Evolutionary conservation across 2,329 filamentous ascomycete species (phyloP), one percentile per base, ranked within the genome.

Genomic region (Talaromyces sp.): DNA sequence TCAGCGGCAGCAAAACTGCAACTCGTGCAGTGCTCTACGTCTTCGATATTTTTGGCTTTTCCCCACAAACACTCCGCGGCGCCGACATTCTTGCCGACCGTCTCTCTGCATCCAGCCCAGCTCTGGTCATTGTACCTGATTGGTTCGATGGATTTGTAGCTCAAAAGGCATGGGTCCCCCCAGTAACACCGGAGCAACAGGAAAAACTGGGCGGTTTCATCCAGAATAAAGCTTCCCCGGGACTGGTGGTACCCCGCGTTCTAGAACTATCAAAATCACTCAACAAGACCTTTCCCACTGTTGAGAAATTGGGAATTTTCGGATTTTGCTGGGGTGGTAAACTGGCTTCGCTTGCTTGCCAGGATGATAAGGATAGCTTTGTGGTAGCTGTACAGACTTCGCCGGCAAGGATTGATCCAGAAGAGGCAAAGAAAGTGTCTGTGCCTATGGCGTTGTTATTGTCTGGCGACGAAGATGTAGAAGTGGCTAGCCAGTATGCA

Each of bases 301-400:
- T 90, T 65, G 79, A 82, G 69, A 83, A 81, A 54, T 86, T 85
- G 80, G 87, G 78, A n/a, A 77, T 86, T 57, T 68, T 88, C 55
- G 88, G 88, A 75, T 85, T 83, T 73, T 91, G 89, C 79, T 91
- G 87, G 87, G 88, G 88, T 64, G 88, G 87, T 66, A 91, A 91
- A 76, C 83, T 89, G 3, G 60, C 60, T 6, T 61, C 60, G 7
- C 36, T 61, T 28, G 56, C 51, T 5, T 61, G 60, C 27, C 60
- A 58, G 27, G 30, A 56, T 18, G 52, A 56, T 50, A 47, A 56
- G 9, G 31, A 51, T n/a, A 54, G 16, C 3, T 61, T 61, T 42
- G 33, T 52, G 7, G 60, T 59, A 6, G 60, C 60, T 5, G 60
- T 61, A 16, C 60, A 61, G 40, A 61, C 60, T 7, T 61, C 60